Conservation (phyloP, 768 basidiomycete species). For the Lentinula lateritia region DNA sequence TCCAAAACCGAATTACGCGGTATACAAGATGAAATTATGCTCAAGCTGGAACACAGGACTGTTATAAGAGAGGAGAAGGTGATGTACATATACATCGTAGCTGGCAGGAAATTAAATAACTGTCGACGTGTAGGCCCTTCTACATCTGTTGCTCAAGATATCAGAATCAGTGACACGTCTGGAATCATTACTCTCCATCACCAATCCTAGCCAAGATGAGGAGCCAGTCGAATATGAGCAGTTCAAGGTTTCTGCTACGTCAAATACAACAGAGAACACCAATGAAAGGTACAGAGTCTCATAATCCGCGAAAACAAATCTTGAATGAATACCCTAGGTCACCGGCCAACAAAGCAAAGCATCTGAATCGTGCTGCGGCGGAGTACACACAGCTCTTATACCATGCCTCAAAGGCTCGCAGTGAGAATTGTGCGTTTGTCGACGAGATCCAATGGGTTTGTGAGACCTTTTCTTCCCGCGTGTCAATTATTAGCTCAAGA, state of each 20-base stretch:
- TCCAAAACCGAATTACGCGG: conserved; percentile 57
- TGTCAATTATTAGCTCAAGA: background rate
- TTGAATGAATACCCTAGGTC: conserved; percentile 30
- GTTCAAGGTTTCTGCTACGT: background rate
- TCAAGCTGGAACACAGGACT: conserved; percentile 71
- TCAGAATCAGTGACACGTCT: conserved; percentile 88
- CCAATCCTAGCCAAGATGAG: conserved; percentile 42
- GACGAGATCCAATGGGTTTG: conserved; percentile 82
- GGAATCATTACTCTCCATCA: conserved; percentile 76
- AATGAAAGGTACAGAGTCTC: conserved; percentile 26
- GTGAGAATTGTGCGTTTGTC: conserved; percentile 75
- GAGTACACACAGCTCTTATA: conserved; percentile 94
- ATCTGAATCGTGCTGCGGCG: conserved; percentile 76
- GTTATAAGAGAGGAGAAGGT: conserved; percentile 86
- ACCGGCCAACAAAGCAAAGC: conserved; percentile 67
- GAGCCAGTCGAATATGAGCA: conserved; percentile 22
- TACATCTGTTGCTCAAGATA: conserved; percentile 85
- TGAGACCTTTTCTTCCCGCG: conserved; percentile 15
- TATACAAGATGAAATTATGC: conserved; percentile 70
- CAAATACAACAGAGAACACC: background rate
- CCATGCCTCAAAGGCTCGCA: conserved; percentile 75
- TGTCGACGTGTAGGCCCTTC: conserved; percentile 49
- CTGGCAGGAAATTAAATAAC: background rate
- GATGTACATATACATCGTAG: conserved; percentile 1
- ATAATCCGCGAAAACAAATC: background rate